Evolutionary conservation across 805 yeast genomes (phyloP), one percentile per base, ranked within the genome.

Genomic region (Peterozyma xylosa): DNA sequence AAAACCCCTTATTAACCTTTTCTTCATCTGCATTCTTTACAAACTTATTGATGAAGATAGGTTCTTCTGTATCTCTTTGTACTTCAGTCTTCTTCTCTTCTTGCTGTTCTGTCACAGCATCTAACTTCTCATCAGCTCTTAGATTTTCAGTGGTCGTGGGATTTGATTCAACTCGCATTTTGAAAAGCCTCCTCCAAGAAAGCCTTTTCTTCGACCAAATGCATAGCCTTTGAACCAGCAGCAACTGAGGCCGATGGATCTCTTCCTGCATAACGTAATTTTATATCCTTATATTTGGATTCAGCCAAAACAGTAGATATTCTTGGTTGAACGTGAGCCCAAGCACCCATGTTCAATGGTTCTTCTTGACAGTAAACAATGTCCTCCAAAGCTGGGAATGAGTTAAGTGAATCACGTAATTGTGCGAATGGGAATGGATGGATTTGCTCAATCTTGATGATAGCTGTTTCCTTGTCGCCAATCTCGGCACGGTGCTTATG

Each of bases 391-490:
- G 80, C 80, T 58, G 95, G 88, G 74, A 84, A 93, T 39, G 80
- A 63, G 68, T 85, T 73, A 56, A 93, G 70, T 27, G 87, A 70
- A 54, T 91, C 97, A 62, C 87, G 83, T 57, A 93, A 69, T 72
- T 87, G 96, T 45, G 93, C 90, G 70, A 73, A 93, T 68, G 99
- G 99, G 97, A 93, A 93, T 67, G 99, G 99, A 63, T 93, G 97
- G 59, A 90, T 63, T 74, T 93, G 98, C 71, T 93, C 99, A 56
- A 93, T 59, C 70, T 82, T 87, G 58, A 90, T 66, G 65, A 93
- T 73, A 3, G 98, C 96, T 47, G 97, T 88, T 55, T 79, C 79
- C 66, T 78, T 87, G 67, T 86, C 82, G 41, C 73, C 86, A 48
- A 85, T 54, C 21, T 81, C 63, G 45, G 78, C 86, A 71, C 99